Evolutionary conservation across 495 filamentous ascomycete species (phyloP), one percentile per base, ranked within the genome.

Genomic region (Penicillium canescens): DNA sequence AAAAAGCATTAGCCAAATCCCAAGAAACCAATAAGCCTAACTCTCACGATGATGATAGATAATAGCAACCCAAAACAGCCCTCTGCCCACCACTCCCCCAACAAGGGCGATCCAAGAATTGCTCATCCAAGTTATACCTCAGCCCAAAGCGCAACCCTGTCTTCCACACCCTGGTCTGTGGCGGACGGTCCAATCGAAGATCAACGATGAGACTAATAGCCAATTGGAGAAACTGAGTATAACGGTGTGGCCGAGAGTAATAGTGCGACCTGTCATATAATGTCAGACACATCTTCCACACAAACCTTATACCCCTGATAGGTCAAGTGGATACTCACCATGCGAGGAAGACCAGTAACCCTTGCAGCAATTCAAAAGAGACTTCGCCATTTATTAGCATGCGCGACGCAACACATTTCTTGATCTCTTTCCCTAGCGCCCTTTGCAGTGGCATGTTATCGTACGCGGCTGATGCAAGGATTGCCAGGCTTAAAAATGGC

Each of bases 311-410:
- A 24, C 7, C 8, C 12, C 5, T 31, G 38, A 36, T 35, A 34
- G 44, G 41, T 24, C 50, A 20, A 44, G 26, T 46, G 44, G 28
- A 45, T 36, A 48, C 28, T 52, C 71, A 74, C 65, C 69, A 80
- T 9, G 77, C 78, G 14, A 81, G 55, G 40, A 75, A 69, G 2
- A 80, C 57, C 10, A 78, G 56, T 18, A 79, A 66, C 13, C 78
- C 75, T 61, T 78, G 71, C 10, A 82, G 68, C 14, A 78, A 57
- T 36, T 82, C 78, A 36, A 82, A 57, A 23, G 72, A 78, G 14
- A 74, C 61, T 39, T 80, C 73, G 6, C 70, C 69, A 33, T 72
- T 68, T 45, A 80, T 50, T 12, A 80, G 57, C 64, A 82, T 74
- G 20, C 68, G 67, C 23, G 73, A 68, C 20, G 72, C 56, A 43